A percentile compares a stretch with the other conserved stretches of the same genome.
Evolutionary conservation across 352 stramenopile species (phyloP).

Genomic region (Globisporangium acanthophoron): DNA sequence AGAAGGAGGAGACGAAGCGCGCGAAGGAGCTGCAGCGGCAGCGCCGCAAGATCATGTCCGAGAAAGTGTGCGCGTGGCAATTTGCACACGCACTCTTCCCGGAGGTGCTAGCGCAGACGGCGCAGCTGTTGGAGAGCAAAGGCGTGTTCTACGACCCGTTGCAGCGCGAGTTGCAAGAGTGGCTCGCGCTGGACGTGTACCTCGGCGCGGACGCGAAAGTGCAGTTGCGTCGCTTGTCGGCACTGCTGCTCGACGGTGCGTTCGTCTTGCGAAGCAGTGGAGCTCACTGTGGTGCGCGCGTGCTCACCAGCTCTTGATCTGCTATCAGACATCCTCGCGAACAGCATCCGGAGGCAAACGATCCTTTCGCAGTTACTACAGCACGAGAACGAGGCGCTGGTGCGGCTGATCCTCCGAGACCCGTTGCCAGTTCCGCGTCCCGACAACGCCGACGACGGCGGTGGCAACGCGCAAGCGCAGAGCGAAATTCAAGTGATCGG

Average conservation of each 20-base stretch:
- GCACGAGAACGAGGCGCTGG: slow-evolving; percentile 38
- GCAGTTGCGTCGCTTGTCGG: slow-evolving; percentile 26
- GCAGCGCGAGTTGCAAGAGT: slow-evolving; percentile 37
- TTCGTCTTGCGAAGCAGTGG: background rate
- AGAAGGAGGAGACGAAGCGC: slow-evolving; percentile 45
- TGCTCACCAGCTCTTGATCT: background rate
- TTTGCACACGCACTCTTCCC: slow-evolving; percentile 41
- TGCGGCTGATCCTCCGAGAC: slow-evolving; percentile 44
- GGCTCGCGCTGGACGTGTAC: slow-evolving; percentile 40
- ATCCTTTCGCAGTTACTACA: slow-evolving; percentile 38
- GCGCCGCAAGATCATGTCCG: slow-evolving; percentile 34
- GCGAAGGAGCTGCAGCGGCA: slow-evolving; percentile 35
- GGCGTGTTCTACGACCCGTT: slow-evolving; percentile 70
- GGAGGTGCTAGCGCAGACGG: slow-evolving; percentile 27
- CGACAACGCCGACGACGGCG: slow-evolving; percentile 12
- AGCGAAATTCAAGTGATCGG: slow-evolving; percentile 27
- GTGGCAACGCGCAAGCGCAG: background rate
- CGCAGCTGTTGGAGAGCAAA: slow-evolving; percentile 24
- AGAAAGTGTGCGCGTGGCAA: slow-evolving; percentile 61
- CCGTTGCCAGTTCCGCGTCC: slow-evolving; percentile 14
- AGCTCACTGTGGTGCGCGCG: background rate
- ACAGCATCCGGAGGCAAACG: slow-evolving; percentile 37
- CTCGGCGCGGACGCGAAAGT: slow-evolving; percentile 34
- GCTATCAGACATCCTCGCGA: slow-evolving; percentile 33
- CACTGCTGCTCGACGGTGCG: slow-evolving; percentile 41